Percentiles rank a stretch among this genome's conserved stretches.
Conservation (phyloP, 2,329 filamentous ascomycete species). For the Pyrenochaeta sp. region DNA sequence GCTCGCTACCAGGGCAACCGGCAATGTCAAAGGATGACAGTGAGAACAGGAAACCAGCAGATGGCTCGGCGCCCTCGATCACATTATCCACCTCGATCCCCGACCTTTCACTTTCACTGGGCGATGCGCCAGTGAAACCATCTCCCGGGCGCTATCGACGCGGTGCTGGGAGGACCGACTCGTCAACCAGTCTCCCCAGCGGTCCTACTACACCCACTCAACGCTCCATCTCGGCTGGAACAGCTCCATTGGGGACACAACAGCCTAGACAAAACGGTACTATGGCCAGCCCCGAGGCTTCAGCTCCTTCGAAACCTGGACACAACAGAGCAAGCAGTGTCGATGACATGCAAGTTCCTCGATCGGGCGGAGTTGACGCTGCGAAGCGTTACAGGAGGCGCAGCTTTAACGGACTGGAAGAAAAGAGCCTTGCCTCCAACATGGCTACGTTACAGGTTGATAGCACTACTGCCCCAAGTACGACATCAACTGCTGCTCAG, state of each 20-base stretch:
- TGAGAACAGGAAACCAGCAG: constrained; percentile 47
- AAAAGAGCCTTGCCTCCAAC: constrained; percentile 29
- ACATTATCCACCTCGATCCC: constrained; percentile 61
- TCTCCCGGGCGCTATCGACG: constrained; percentile 87
- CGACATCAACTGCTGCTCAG: constrained; percentile 18
- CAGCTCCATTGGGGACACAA: constrained; percentile 59
- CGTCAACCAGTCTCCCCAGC: constrained; percentile 45
- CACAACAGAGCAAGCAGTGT: constrained; percentile 67
- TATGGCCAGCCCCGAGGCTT: constrained; percentile 52
- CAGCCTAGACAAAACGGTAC: constrained; percentile 64
- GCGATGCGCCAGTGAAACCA: constrained; percentile 68
- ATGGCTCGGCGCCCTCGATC: constrained; percentile 55
- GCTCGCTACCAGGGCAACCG: constrained; percentile 48
- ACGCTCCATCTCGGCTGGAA: constrained; percentile 44
- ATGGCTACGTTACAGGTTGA: constrained; percentile 23
- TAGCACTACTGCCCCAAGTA: constrained; percentile 15
- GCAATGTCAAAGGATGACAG: constrained; percentile 59
- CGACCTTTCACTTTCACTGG: constrained; percentile 62
- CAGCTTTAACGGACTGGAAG: constrained; percentile 75
- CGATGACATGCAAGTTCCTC: constrained; percentile 74
- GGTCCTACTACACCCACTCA: constrained; percentile 39
- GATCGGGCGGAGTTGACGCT: constrained; percentile 66
- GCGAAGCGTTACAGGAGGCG: constrained; percentile 80
- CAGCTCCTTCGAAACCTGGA: constrained; percentile 47
- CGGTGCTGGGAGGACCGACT: constrained; percentile 63